Evolutionary conservation across 208 protist species (phyloP).

Genomic region (Wallacemonas sp.): DNA sequence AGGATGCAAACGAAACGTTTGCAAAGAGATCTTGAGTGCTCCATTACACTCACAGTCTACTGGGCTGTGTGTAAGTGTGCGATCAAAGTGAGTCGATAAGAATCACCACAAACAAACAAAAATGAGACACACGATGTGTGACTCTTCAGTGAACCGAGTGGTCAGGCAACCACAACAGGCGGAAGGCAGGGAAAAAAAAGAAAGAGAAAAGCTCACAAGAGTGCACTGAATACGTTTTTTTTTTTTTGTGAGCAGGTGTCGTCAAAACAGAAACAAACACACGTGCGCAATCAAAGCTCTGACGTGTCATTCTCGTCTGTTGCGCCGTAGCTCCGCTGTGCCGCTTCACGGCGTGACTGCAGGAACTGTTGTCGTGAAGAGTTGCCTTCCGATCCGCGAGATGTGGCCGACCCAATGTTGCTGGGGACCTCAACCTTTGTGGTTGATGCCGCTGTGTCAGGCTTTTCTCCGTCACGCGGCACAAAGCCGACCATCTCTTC

Average conservation of each 20-base stretch:
- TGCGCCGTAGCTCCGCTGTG: slow-evolving; percentile 28
- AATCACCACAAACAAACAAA: too few species aligned
- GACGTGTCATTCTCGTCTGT: not conserved
- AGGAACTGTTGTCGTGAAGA: slow-evolving; percentile 71
- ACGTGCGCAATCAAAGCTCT: slow-evolving; percentile 15
- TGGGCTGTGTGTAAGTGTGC: too few species aligned
- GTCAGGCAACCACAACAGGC: not conserved
- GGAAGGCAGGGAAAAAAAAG: slow-evolving; percentile 3
- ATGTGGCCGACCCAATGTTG: slow-evolving; percentile 8
- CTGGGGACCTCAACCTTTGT: slow-evolving; percentile 8
- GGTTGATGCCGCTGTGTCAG: not conserved
- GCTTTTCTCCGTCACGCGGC: not conserved
- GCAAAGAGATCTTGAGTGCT: too few species aligned
- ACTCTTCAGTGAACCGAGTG: too few species aligned
- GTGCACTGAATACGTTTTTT: too few species aligned
- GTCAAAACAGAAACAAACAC: too few species aligned
- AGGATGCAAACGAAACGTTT: too few species aligned
- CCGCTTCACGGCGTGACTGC: slow-evolving; percentile 44
- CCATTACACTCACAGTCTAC: too few species aligned
- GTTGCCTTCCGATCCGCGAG: slow-evolving; percentile 37
- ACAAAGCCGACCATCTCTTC: slow-evolving; percentile 25
- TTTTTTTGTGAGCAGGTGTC: too few species aligned
- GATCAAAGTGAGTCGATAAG: too few species aligned
- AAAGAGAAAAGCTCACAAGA: not conserved
- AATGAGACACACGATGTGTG: too few species aligned